Evolutionary conservation across 768 basidiomycete genomes (phyloP).

Genomic region (Punctularia strigosozonata): DNA sequence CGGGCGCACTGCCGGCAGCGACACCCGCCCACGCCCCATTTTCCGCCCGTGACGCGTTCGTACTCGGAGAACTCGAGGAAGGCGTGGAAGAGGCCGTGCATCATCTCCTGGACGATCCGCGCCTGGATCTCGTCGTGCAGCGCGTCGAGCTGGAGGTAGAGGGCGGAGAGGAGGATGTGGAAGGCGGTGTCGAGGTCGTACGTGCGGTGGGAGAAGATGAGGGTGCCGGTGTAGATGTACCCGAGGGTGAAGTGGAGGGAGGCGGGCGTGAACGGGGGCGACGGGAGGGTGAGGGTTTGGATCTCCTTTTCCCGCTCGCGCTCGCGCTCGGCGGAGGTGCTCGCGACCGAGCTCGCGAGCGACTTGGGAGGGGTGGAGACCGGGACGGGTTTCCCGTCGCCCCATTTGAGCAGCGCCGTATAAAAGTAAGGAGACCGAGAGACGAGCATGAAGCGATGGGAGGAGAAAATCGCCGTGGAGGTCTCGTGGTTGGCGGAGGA

Average conservation of each 20-base stretch:
- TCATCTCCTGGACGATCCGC: constrained; percentile 77
- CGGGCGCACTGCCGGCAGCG: constrained; percentile 75
- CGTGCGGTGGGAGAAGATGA: constrained; percentile 83
- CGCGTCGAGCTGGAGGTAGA: constrained; percentile 63
- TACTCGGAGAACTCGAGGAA: constrained; percentile 73
- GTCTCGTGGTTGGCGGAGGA: constrained; percentile 52
- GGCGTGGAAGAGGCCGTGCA: constrained; percentile 82
- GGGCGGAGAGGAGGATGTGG: constrained; percentile 73
- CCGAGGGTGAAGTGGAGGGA: constrained; percentile 90
- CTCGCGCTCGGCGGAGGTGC: constrained; percentile 10
- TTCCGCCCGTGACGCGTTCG: constrained; percentile 58
- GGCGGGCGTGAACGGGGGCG: constrained; percentile 90
- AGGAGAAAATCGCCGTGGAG: constrained; percentile 76
- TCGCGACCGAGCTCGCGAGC: constrained; percentile 18
- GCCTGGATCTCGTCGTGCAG: constrained; percentile 76
- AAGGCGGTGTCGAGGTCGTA: constrained; percentile 92
- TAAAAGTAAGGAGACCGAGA: constrained; percentile 87
- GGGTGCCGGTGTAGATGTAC: constrained; percentile 90
- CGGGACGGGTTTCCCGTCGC: no score
- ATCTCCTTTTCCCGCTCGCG: constrained; percentile 36
- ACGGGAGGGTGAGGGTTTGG: constrained; percentile 61
- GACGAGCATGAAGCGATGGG: constrained; percentile 87
- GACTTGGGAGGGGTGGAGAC: no score
- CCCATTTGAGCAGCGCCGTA: constrained; percentile 57
- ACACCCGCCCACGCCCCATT: constrained; percentile 79